Evolutionary conservation across 2,329 filamentous ascomycete species (phyloP).

Genomic region (Botryotinia convoluta): DNA sequence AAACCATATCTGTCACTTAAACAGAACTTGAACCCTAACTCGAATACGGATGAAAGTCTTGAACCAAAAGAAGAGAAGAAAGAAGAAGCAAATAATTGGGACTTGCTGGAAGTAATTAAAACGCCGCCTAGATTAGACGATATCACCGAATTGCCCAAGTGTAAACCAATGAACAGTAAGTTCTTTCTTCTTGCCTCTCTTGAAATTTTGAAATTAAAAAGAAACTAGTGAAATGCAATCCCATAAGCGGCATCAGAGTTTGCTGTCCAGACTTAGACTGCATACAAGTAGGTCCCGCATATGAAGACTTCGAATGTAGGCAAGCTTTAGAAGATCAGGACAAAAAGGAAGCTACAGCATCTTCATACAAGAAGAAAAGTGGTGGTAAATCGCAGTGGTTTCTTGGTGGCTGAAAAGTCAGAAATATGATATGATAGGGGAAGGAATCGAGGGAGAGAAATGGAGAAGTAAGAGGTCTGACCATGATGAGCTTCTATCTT

Average conservation of each 20-base stretch:
- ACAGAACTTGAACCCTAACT: not conserved
- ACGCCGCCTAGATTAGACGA: conserved; percentile 7
- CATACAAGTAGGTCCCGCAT: not conserved
- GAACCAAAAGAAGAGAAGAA: not conserved
- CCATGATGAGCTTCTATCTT: not conserved
- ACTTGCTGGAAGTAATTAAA: not conserved
- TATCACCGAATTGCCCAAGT: conserved; percentile 3
- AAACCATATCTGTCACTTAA: conserved; percentile 1
- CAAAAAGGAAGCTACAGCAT: not conserved
- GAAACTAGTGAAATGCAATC: conserved; percentile 2
- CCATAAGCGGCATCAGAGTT: not conserved
- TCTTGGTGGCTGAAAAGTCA: not conserved
- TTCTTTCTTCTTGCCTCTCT: not conserved
- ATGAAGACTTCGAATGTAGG: conserved; percentile 1
- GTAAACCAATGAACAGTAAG: conserved; percentile 1
- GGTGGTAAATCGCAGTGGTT: not conserved
- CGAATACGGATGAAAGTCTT: not conserved
- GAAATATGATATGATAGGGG: not conserved
- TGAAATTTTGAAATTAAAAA: not conserved
- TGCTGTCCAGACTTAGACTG: conserved; percentile 1
- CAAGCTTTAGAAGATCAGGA: not conserved
- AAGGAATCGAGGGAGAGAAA: not conserved
- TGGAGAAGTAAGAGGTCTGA: not conserved
- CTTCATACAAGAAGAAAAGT: not conserved
- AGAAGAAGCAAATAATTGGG: not conserved